Evolutionary conservation across 495 filamentous ascomycete genomes (phyloP).

Genomic region (Penicillium egyptiacum): DNA sequence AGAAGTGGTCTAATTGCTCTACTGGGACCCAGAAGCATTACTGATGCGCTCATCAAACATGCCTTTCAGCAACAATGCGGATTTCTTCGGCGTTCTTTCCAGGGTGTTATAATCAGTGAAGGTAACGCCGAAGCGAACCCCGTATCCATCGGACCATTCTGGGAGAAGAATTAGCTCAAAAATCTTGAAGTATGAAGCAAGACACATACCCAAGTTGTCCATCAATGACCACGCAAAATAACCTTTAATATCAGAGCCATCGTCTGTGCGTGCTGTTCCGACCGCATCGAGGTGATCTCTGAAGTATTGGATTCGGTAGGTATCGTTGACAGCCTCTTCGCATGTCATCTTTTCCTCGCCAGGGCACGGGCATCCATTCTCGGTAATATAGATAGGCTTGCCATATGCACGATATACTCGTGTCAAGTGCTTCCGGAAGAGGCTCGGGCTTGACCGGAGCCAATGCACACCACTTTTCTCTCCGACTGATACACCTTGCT

Average conservation of each 20-base stretch:
- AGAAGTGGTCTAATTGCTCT: not conserved
- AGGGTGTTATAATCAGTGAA: constrained; percentile 62
- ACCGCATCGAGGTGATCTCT: constrained; percentile 64
- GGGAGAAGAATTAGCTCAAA: not conserved
- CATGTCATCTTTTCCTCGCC: constrained; percentile 67
- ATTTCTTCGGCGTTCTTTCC: constrained; percentile 30
- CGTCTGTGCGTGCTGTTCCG: constrained; percentile 54
- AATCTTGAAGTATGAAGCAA: not conserved
- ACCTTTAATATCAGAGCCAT: constrained; percentile 62
- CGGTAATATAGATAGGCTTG: constrained; percentile 69
- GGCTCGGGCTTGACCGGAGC: constrained; percentile 58
- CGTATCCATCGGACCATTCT: constrained; percentile 66
- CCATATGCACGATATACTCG: constrained; percentile 71
- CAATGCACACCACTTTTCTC: constrained; percentile 67
- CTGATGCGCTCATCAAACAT: constrained; percentile 19
- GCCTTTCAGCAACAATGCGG: constrained; percentile 26
- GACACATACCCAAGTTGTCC: constrained; percentile 44
- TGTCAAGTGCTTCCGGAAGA: constrained; percentile 67
- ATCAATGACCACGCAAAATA: constrained; percentile 75
- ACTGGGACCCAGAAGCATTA: not conserved
- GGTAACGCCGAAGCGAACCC: constrained; percentile 69
- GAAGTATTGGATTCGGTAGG: constrained; percentile 68
- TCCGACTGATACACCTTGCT: constrained; percentile 60
- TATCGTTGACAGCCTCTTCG: constrained; percentile 58
- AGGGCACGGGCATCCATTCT: constrained; percentile 67